Evolutionary conservation across 441 rosid species (phyloP), one percentile per base, ranked within the genome.

Genomic region (Brassica hybrid): DNA sequence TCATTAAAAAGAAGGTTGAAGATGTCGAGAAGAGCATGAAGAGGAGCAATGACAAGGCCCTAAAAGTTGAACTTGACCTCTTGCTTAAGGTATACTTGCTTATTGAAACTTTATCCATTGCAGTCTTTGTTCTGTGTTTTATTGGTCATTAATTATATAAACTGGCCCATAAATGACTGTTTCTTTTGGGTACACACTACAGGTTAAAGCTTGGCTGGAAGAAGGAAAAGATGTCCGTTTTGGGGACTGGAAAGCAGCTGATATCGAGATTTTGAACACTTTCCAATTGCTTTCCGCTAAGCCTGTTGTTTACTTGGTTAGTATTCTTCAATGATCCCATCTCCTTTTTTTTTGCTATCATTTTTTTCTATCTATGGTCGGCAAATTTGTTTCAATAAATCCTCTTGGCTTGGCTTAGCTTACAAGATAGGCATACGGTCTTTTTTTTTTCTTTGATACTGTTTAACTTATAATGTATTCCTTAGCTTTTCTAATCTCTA

Each of bases 21-120:
- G 98, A 96, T 85, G 64, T 93, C 5, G 95, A 93, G 83, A 95
- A 93, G 90, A 91, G 97, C 95, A 91, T 96, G 98, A 96, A 91
- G 88, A 92, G 97, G 85, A 96, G 99, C 93, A 96, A 96, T 77
- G 97, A 96, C 85, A 94, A 96, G 83, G 93, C 86, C 82, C 85
- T 96, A 1, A 96, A 94, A 85, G 71, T 92, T 75, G 98, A 96
- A 86, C 89, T 30, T 69, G 99, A 96, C 72, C 76, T 88, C 81
- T 91, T 96, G 75, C 79, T 65, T 73, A 91, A 80, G 97, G 98
- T 94, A 67, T 56, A 87, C 77, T 48, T 79, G 88, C 77, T 48
- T 79, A 30, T 65, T 6, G 14, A 59, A 16, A 21, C 59, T 8
- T 23, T 50, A 32, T 21, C 14, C 56, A 36, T 8, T 8, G 1